Percentiles rank a stretch among this genome's conserved stretches.
phyloP scores from a whole-genome alignment of 805 yeast species.

The Starmerella kuoi region DNA sequence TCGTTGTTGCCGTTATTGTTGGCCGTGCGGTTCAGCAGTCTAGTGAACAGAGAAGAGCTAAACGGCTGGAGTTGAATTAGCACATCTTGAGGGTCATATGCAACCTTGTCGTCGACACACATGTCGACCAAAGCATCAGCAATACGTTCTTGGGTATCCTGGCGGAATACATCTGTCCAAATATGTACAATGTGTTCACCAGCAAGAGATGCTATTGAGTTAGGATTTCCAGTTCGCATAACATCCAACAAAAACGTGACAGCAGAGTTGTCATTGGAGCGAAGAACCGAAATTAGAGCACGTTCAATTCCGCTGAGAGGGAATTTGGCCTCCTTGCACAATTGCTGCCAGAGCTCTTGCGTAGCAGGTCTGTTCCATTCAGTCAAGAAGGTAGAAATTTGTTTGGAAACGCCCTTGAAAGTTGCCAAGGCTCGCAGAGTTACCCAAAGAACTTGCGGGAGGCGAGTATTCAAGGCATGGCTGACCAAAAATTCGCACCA shows the following conservation, averaged over 20 bases:
- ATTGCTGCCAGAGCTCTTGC: constrained; percentile 14
- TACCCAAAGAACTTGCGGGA: constrained; percentile 46
- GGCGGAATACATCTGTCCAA: constrained; percentile 41
- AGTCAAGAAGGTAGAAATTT: constrained; percentile 34
- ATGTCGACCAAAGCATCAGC: constrained; percentile 51
- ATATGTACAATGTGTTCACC: constrained; percentile 41
- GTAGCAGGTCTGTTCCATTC: constrained; percentile 32
- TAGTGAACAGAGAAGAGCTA: constrained; percentile 44
- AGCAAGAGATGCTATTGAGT: constrained; percentile 33
- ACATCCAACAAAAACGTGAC: constrained; percentile 45
- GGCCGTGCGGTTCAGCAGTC: constrained; percentile 36
- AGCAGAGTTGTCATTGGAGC: constrained; percentile 51
- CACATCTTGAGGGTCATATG: constrained; percentile 37
- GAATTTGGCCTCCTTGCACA: constrained; percentile 23
- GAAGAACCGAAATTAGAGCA: constrained; percentile 45
- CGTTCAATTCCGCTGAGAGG: constrained; percentile 45
- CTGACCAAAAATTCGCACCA: constrained; percentile 24
- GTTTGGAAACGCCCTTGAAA: constrained; percentile 31
- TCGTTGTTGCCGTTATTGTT: neutral
- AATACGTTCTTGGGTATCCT: constrained; percentile 45
- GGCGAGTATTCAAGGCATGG: constrained; percentile 29
- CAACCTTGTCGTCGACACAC: constrained; percentile 32
- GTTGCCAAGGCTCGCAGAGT: constrained; percentile 38
- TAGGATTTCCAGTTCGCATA: constrained; percentile 36
- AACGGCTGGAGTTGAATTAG: constrained; percentile 44